Conservation (phyloP, 306 rosid species). For the Pachyrhizus erosus region DNA sequence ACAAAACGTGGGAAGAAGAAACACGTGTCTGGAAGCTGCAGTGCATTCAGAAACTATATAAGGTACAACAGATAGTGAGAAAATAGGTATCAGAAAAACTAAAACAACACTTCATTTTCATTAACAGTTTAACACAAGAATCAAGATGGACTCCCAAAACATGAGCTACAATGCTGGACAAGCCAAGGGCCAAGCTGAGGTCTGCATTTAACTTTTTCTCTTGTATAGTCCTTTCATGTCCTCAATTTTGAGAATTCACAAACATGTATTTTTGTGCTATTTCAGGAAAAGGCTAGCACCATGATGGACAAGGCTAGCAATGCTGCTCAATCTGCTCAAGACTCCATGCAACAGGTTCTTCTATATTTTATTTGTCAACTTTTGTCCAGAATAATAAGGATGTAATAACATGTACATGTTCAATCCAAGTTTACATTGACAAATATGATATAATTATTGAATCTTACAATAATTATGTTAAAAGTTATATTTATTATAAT, state of each 20-base stretch:
- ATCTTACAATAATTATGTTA: too few species aligned
- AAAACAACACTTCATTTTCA: conserved; percentile 21
- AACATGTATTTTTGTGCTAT: neutral
- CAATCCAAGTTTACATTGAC: neutral
- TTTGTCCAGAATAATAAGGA: neutral
- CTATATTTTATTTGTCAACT: neutral
- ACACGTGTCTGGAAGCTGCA: neutral
- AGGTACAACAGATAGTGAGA: neutral
- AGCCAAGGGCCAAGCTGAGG: conserved; percentile 71
- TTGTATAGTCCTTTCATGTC: neutral
- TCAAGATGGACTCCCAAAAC: conserved; percentile 47
- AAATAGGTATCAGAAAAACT: neutral
- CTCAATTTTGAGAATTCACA: neutral
- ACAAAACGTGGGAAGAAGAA: neutral
- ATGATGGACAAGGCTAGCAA: conserved; percentile 58
- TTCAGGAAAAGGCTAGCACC: conserved; percentile 64
- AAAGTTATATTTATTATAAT: too few species aligned
- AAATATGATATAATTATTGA: too few species aligned
- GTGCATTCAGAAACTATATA: conserved; percentile 11
- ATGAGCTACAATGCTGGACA: conserved; percentile 59
- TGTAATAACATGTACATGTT: neutral
- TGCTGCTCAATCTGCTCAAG: conserved; percentile 60
- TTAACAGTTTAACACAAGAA: neutral
- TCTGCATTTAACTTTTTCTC: neutral
- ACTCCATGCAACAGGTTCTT: conserved; percentile 50